Evolutionary conservation across 345 rosid genomes (phyloP).

Genomic region (Raphanus sativus): DNA sequence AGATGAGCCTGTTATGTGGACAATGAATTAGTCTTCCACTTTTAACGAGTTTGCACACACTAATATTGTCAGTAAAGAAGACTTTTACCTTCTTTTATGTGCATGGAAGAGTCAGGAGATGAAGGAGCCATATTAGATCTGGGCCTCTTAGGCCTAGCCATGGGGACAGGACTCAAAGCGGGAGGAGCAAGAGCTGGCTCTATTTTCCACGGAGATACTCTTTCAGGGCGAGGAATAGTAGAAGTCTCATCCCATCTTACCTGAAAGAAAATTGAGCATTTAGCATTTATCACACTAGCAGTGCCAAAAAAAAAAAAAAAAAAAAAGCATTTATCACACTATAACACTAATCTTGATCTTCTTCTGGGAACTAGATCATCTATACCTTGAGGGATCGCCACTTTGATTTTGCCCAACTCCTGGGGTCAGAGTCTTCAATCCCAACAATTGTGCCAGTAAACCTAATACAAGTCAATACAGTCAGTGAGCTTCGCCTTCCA

Average conservation of each 20-base stretch:
- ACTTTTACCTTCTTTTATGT: constrained; percentile 60
- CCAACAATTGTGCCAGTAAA: constrained; percentile 84
- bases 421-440: constrained; percentile 58
- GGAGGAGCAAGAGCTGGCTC: constrained; percentile 83
- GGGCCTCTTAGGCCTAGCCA: constrained; percentile 62
- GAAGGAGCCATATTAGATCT: constrained; percentile 52
- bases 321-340: constrained; percentile 1
- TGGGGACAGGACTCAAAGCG: constrained; percentile 61
- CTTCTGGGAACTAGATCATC: constrained; percentile 15
- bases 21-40: constrained; percentile 8
- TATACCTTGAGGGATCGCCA: constrained; percentile 88
- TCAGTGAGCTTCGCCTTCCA: neutral
- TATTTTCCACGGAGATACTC: constrained; percentile 89
- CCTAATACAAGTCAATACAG: constrained; percentile 39
- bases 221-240: constrained; percentile 67
- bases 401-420: constrained; percentile 63
- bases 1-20: constrained; percentile 38
- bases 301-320: no score
- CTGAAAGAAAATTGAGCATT: constrained; percentile 39
- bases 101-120: constrained; percentile 60
- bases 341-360: neutral
- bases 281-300: constrained; percentile 4
- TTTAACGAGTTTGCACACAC: neutral
- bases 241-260: constrained; percentile 90
- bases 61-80: neutral